Evolutionary conservation across 176 grass and related monocot species (phyloP).

Genomic region (Avena atlantica): DNA sequence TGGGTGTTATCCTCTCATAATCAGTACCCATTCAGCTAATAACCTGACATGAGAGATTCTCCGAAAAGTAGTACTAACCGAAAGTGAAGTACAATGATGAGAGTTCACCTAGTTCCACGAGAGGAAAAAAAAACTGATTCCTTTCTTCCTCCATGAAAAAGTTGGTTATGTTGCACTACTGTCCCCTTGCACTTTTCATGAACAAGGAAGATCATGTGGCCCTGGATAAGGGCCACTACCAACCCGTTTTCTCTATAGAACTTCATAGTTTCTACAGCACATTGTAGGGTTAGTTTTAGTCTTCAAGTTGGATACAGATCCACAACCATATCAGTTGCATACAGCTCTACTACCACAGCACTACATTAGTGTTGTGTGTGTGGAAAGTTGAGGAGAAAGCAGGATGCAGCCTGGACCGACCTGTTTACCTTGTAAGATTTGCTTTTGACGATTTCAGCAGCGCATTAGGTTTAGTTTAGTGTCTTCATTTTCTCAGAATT

Average conservation of each 20-base stretch:
- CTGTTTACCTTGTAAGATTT: slow-evolving; percentile 17
- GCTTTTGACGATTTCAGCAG: neutral
- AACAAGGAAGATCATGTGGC: slow-evolving; percentile 49
- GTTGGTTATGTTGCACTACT: slow-evolving; percentile 49
- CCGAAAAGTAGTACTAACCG: slow-evolving; percentile 40
- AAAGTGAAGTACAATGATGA: slow-evolving; percentile 48
- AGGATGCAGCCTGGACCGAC: slow-evolving; percentile 23
- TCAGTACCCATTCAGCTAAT: slow-evolving; percentile 36
- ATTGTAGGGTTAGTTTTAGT: slow-evolving; percentile 28
- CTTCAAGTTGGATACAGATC: slow-evolving; percentile 33
- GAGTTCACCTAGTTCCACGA: slow-evolving; percentile 43
- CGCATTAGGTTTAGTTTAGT: neutral
- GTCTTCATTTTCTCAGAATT: neutral
- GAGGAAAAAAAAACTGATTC: slow-evolving; percentile 45
- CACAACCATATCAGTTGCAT: slow-evolving; percentile 23
- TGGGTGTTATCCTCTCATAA: slow-evolving; percentile 44
- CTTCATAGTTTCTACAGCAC: slow-evolving; percentile 9
- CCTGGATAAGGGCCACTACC: slow-evolving; percentile 45
- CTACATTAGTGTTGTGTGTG: neutral
- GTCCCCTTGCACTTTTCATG: slow-evolving; percentile 45
- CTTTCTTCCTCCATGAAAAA: slow-evolving; percentile 52
- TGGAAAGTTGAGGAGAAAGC: slow-evolving; percentile 14
- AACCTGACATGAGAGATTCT: slow-evolving; percentile 43
- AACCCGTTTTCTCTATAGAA: slow-evolving; percentile 31
- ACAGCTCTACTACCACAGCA: slow-evolving; percentile 12